Conservation (phyloP, 2,329 filamentous ascomycete species). For the Gaeumannomyces sp. region DNA sequence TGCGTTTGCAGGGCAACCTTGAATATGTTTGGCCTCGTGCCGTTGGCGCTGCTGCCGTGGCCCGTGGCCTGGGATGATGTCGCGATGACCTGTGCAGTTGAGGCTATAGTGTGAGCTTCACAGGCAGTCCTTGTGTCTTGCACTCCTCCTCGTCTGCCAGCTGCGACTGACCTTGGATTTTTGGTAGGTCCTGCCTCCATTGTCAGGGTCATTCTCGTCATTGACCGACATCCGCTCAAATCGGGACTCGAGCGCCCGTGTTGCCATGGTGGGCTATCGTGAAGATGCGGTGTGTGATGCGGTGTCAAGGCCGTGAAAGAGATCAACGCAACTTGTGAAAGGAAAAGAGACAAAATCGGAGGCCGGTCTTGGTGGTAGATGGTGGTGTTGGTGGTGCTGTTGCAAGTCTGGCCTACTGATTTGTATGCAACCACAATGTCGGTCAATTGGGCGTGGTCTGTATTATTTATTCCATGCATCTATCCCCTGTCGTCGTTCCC, state of each 20-base stretch:
- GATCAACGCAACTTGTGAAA: no score
- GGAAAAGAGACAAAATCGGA: no score
- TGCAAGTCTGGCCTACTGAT: background rate
- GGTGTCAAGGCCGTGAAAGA: no score
- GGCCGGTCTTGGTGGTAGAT: background rate
- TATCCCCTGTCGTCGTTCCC: background rate
- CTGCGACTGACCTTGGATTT: constrained; percentile 65
- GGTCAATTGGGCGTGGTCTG: background rate
- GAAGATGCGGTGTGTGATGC: background rate
- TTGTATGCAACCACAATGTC: background rate
- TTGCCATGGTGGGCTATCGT: constrained; percentile 51
- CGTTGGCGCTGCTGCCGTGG: constrained; percentile 44
- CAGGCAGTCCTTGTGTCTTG: constrained; percentile 7
- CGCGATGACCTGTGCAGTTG: constrained; percentile 19
- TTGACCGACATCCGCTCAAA: constrained; percentile 87
- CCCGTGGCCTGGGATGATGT: constrained; percentile 35
- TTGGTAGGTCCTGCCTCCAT: constrained; percentile 49
- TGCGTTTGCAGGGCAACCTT: constrained; percentile 80
- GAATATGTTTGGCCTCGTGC: constrained; percentile 64
- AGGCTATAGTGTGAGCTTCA: background rate
- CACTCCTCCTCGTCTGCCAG: constrained; percentile 3
- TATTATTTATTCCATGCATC: background rate
- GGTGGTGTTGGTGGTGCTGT: background rate
- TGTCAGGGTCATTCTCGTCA: constrained; percentile 71
- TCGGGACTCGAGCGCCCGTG: constrained; percentile 73